Conservation (phyloP, 768 basidiomycete genomes). For the Daedaleopsis nitida region DNA sequence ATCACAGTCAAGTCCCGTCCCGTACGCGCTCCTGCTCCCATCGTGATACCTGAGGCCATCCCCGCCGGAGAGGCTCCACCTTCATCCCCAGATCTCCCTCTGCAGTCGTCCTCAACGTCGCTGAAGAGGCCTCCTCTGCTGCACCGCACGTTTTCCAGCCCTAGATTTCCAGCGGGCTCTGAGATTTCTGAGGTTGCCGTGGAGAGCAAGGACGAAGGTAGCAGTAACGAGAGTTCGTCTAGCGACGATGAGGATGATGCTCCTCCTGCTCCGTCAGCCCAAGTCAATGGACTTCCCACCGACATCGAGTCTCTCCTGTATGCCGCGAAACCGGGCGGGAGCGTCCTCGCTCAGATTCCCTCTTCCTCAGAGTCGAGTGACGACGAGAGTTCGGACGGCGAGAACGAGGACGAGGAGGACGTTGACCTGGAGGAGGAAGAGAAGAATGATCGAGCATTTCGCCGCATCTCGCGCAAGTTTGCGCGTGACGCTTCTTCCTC, state of each 20-base stretch:
- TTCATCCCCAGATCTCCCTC: conserved; percentile 5
- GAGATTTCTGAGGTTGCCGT: conserved; percentile 39
- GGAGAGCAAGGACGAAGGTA: conserved; percentile 42
- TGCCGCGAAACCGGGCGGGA: conserved; percentile 30
- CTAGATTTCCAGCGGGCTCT: conserved; percentile 34
- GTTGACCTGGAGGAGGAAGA: conserved; percentile 40
- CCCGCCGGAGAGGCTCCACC: background rate
- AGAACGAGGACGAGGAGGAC: conserved; percentile 36
- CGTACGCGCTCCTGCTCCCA: conserved; percentile 1
- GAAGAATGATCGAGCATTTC: conserved; percentile 30
- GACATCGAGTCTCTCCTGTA: conserved; percentile 46
- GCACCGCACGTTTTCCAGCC: conserved; percentile 15
- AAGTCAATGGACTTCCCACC: background rate
- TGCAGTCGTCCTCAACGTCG: background rate
- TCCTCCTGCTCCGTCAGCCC: background rate
- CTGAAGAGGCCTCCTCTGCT: background rate
- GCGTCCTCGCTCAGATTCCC: conserved; percentile 34
- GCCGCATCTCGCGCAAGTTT: conserved; percentile 37
- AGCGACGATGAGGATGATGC: conserved; percentile 23
- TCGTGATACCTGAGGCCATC: background rate
- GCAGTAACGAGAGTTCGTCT: conserved; percentile 39
- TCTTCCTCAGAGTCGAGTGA: conserved; percentile 34
- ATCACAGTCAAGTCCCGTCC: conserved; percentile 1
- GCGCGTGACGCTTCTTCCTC: conserved; percentile 29
- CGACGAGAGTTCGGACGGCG: conserved; percentile 38